Percentiles rank a stretch among this genome's conserved stretches.
Conservation (phyloP, 352 stramenopile species). For the Phytophthora agathidicida region DNA sequence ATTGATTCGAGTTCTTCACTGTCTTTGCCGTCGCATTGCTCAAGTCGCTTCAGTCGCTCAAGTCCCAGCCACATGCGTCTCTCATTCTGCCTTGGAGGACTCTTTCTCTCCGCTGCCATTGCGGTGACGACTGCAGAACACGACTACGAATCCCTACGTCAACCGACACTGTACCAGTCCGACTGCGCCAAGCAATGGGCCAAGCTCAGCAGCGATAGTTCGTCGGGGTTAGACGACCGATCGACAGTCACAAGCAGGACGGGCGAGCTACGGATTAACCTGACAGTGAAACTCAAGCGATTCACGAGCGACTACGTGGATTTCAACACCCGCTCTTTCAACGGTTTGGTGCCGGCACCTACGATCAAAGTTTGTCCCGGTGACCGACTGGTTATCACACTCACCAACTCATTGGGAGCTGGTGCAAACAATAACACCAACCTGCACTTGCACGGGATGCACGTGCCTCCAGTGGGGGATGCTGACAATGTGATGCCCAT, state of each 20-base stretch:
- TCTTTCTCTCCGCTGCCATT: conserved; percentile 14
- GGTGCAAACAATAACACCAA: conserved; percentile 71
- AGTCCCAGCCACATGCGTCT: conserved; percentile 16
- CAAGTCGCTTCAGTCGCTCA: conserved; percentile 16
- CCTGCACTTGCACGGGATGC: conserved; percentile 75
- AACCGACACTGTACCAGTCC: conserved; percentile 49
- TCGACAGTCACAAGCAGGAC: conserved; percentile 45
- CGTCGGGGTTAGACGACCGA: conserved; percentile 21
- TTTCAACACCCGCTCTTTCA: conserved; percentile 81
- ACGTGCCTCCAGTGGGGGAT: conserved; percentile 57
- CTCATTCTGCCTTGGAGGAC: conserved; percentile 6
- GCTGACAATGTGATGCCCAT: conserved; percentile 69
- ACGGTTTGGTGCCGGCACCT: conserved; percentile 63
- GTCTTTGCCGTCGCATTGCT: conserved; percentile 31
- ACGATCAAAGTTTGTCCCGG: conserved; percentile 80
- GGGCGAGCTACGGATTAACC: conserved; percentile 60
- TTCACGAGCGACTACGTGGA: conserved; percentile 77
- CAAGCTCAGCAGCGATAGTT: conserved; percentile 27
- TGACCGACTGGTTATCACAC: conserved; percentile 60
- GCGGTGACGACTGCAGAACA: conserved; percentile 18
- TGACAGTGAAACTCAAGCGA: conserved; percentile 58
- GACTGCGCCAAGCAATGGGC: conserved; percentile 47
- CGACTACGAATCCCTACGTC: conserved; percentile 51
- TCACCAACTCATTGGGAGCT: conserved; percentile 58
- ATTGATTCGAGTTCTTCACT: no score